phyloP scores from a whole-genome alignment of 108 stramenopile genomes.

The Epithemia pelagica region DNA sequence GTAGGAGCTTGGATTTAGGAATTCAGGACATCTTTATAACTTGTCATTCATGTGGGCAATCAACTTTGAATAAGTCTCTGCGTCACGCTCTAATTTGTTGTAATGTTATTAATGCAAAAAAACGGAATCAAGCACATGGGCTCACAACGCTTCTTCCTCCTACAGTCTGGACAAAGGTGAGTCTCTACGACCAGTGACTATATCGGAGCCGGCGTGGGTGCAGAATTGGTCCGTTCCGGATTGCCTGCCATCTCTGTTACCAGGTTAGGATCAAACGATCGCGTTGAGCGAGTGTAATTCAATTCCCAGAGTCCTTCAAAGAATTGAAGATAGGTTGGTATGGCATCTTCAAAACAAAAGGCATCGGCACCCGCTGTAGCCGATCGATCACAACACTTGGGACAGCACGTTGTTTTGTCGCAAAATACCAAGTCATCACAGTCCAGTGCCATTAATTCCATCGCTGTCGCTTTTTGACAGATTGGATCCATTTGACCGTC shows the following conservation, averaged over 20 bases:
- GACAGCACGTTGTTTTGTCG: slow-evolving; percentile 18
- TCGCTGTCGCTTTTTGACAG: slow-evolving; percentile 4
- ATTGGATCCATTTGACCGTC: slow-evolving; percentile 12
- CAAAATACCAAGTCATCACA: slow-evolving; percentile 13
- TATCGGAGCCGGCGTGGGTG: no score
- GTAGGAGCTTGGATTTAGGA: no score
- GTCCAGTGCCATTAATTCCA: slow-evolving; percentile 22
- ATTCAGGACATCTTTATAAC: no score
- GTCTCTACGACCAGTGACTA: no score
- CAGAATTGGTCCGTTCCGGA: no score
- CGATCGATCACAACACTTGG: slow-evolving; percentile 21
- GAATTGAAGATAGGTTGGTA: slow-evolving; percentile 13
- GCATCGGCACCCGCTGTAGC: slow-evolving; percentile 4
- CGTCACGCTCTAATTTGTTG: no score
- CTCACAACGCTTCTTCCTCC: no score
- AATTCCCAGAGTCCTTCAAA: slow-evolving; percentile 25
- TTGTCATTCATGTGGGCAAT: no score
- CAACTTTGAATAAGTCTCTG: no score
- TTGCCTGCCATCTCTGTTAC: neutral
- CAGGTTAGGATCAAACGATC: slow-evolving; percentile 21
- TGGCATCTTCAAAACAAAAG: slow-evolving; percentile 19
- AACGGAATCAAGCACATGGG: no score
- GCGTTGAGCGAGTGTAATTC: slow-evolving; percentile 16
- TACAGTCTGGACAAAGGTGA: no score
- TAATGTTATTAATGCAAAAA: no score